Evolutionary conservation across 305 asterid genomes (phyloP).

Genomic region (Rubia tinctorum): DNA sequence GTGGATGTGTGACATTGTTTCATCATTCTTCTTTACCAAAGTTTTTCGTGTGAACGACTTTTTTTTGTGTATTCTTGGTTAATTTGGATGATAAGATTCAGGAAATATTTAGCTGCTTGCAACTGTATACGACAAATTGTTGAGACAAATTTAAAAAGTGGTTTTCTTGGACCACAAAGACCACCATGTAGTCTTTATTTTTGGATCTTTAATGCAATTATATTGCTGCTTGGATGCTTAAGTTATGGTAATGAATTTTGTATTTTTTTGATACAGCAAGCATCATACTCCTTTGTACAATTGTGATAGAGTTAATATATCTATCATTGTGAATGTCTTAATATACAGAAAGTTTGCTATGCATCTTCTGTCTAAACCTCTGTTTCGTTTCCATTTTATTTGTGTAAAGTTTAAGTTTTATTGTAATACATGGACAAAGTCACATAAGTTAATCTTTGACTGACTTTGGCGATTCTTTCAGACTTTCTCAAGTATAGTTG

Average conservation of each 20-base stretch:
- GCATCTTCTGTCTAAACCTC: not conserved
- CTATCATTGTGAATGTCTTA: not conserved
- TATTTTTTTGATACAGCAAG: no score
- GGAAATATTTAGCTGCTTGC: not conserved
- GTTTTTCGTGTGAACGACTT: no score
- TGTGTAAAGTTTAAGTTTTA: not conserved
- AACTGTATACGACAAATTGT: no score
- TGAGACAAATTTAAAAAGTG: not conserved
- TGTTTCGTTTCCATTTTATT: not conserved
- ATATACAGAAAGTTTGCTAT: not conserved
- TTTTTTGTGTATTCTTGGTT: not conserved
- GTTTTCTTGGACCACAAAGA: not conserved
- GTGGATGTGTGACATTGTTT: no score
- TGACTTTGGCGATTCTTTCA: slow-evolving; percentile 27
- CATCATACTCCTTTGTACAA: no score
- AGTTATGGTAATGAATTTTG: not conserved
- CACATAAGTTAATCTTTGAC: not conserved
- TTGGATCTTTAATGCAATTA: no score
- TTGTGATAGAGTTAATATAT: not conserved
- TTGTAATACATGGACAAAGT: not conserved
- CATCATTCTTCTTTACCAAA: no score
- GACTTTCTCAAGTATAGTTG: slow-evolving; percentile 83
- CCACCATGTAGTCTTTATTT: no score
- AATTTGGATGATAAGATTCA: not conserved
- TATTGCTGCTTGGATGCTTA: not conserved